Base-by-base conservation (phyloP, 345 rosid species). In the Arabis alpina region DNA sequence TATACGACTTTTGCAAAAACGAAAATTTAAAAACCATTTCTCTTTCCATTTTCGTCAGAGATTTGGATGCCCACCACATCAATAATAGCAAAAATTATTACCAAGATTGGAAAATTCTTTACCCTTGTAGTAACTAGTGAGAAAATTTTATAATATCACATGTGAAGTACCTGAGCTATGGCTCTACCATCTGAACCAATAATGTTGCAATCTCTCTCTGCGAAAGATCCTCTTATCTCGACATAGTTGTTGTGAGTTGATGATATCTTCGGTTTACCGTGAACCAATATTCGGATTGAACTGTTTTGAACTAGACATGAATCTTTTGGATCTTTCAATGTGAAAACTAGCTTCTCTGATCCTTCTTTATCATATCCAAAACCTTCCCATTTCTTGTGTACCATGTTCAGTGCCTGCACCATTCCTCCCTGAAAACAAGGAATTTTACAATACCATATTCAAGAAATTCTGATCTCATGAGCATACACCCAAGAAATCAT, bases 361-460 rank as follows among this genome's bases (percentile, higher is more conserved):
- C 89, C 94, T 81, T 85, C 83, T 2, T 87, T 86, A 19, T 83
- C 87, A 14, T 34, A 84, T 23, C 71, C 69, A 77, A 85, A 90
- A 30, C 90, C 89, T 65, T 83, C 88, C 97, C 97, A 90, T 69
- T 78, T 87, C 81, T 71, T 87, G 48, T 87, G 72, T 15, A 88
- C 68, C 73, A 88, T 73, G 79, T 89, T 80, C 56, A 90, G 61
- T 45, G 93, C 98, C 72, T 90, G 79, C 41, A 90, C 80, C 49
- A 86, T 65, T 43, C 97, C 97, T 78, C 83, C 86, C 86, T 84
- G 78, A 3, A n/a, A 62, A n/a, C n/a, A n/a, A 41, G 8, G 14
- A 37, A 11, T 19, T 19, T 43, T 10, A 32, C 32, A 11, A 48
- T 10, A 5, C 30, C 27, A 32, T 15, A 45, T 30, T 5, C 10